These are phyloP conservation scores for Cornus controversa DNA, from an alignment of 148 eudicot genomes.

Conservation along the genomic window DNA sequence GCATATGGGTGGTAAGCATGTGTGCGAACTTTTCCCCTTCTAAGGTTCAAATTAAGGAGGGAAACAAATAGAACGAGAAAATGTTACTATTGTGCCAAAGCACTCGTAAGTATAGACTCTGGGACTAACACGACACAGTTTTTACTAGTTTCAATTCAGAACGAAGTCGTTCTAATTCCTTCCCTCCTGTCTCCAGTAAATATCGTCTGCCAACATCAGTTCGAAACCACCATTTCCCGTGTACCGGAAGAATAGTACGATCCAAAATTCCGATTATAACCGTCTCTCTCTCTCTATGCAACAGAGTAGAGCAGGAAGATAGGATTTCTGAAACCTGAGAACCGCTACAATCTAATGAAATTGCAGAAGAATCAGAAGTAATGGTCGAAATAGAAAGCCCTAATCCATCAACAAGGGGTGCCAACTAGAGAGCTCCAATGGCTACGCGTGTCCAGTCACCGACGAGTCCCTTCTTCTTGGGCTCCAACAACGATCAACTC, in stretches of 20 bases:
- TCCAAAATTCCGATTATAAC: too few species aligned
- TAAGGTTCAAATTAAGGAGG: neutral
- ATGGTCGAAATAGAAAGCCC: slow-evolving; percentile 30
- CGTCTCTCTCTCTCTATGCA: neutral
- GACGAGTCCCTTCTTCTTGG: slow-evolving; percentile 38
- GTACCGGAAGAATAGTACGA: neutral
- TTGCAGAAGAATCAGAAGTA: neutral
- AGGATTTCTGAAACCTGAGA: neutral
- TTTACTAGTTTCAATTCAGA: neutral
- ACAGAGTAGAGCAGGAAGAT: neutral
- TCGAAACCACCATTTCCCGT: neutral
- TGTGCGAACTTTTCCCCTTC: neutral
- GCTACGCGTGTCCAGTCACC: slow-evolving; percentile 43
- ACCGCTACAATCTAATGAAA: neutral
- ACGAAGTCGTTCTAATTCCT: neutral
- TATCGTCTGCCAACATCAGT: neutral
- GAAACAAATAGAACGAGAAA: neutral
- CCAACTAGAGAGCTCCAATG: slow-evolving; percentile 15
- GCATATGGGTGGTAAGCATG: too few species aligned
- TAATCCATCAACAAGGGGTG: neutral
- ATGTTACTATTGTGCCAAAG: neutral
- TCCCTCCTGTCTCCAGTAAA: neutral
- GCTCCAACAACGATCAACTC: slow-evolving; percentile 47
- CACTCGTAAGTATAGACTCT: too few species aligned
- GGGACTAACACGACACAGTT: neutral